A percentile compares a stretch with the other conserved stretches of the same genome.
Evolutionary conservation across 2,329 filamentous ascomycete genomes (phyloP).

Genomic region (Thielaviopsis euricoi): DNA sequence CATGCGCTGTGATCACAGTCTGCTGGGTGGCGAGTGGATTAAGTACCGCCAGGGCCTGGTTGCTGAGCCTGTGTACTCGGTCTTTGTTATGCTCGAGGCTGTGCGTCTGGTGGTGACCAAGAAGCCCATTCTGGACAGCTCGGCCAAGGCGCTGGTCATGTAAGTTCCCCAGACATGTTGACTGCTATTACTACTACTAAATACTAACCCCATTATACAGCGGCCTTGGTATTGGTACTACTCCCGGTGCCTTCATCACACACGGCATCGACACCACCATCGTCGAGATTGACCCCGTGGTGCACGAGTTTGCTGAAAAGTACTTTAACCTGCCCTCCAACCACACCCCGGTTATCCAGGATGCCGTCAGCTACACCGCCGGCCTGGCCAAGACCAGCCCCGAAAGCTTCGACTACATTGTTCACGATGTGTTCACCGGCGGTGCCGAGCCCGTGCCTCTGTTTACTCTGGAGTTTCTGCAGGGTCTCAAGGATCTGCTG

Average conservation of each 20-base stretch:
- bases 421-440: slow-evolving; percentile 96
- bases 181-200: background rate
- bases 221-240: slow-evolving; percentile 83
- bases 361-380: slow-evolving; percentile 58
- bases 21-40: slow-evolving; percentile 85
- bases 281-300: slow-evolving; percentile 83
- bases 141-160: slow-evolving; percentile 74
- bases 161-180: slow-evolving; percentile 26
- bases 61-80: slow-evolving; percentile 78
- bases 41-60: slow-evolving; percentile 36
- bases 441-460: slow-evolving; percentile 79
- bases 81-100: slow-evolving; percentile 93
- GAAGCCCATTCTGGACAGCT: slow-evolving; percentile 36
- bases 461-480: slow-evolving; percentile 75
- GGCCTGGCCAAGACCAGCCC: slow-evolving; percentile 25
- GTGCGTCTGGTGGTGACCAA: slow-evolving; percentile 59
- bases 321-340: slow-evolving; percentile 70
- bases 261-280: slow-evolving; percentile 88
- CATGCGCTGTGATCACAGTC: slow-evolving; percentile 83
- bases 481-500: slow-evolving; percentile 52
- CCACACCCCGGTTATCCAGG: slow-evolving; percentile 63
- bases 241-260: slow-evolving; percentile 67
- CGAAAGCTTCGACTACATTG: slow-evolving; percentile 67
- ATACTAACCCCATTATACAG: slow-evolving; percentile 23
- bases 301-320: slow-evolving; percentile 64